Evolutionary conservation across 106 monocot species (phyloP).

Genomic region (Dioscorea alata): DNA sequence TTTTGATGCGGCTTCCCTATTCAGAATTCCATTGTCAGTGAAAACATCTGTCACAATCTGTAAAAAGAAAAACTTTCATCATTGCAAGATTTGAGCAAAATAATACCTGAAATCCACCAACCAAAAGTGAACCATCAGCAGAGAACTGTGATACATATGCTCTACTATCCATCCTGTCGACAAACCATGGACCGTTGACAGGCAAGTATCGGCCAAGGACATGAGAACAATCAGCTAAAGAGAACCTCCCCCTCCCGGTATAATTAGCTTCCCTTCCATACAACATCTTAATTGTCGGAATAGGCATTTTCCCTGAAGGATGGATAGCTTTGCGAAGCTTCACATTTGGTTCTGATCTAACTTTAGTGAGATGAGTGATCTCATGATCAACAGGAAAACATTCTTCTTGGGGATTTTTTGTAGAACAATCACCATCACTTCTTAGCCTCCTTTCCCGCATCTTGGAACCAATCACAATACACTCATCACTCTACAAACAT

Average conservation of each 20-base stretch:
- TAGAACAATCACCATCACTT: not conserved
- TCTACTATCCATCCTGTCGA: slow-evolving; percentile 63
- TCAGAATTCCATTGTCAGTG: slow-evolving; percentile 1
- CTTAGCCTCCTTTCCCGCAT: not conserved
- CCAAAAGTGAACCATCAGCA: slow-evolving; percentile 73
- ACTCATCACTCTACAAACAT: too few relatives aligned
- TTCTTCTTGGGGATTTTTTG: not conserved
- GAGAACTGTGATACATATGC: slow-evolving; percentile 95
- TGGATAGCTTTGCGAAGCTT: too few relatives aligned
- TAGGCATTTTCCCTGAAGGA: not conserved
- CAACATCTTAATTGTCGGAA: slow-evolving; percentile 66
- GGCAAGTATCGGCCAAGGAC: slow-evolving; percentile 73
- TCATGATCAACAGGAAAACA: slow-evolving; percentile 3
- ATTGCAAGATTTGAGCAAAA: too few relatives aligned
- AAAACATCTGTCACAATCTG: too few relatives aligned
- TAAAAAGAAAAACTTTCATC: too few relatives aligned
- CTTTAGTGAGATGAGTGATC: slow-evolving; percentile 1
- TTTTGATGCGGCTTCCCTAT: slow-evolving; percentile 49
- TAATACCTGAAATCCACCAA: slow-evolving; percentile 83
- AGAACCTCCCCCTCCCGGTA: slow-evolving; percentile 62
- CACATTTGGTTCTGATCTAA: slow-evolving; percentile 1
- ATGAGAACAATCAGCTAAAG: slow-evolving; percentile 55
- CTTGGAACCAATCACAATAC: too few relatives aligned
- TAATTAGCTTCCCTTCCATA: slow-evolving; percentile 58
- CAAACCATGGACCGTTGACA: slow-evolving; percentile 55